Percentiles rank a stretch among this genome's conserved stretches.
Conservation (phyloP, 148 eudicot genomes). For the Nyssa sinensis region DNA sequence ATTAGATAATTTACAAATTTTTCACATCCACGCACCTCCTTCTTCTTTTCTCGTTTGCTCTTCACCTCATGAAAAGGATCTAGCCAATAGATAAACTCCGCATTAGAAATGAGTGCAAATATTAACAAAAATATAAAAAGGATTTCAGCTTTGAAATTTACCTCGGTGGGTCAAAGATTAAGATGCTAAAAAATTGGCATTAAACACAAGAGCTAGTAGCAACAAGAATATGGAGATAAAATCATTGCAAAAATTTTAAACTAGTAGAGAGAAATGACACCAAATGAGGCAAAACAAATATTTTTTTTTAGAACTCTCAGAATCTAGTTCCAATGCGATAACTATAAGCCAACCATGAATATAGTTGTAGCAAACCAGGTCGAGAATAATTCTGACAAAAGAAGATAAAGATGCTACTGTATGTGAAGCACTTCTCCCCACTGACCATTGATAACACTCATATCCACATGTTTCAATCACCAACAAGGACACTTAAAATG, state of each 20-base stretch:
- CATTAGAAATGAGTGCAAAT: slow-evolving; percentile 32
- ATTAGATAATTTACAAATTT: slow-evolving; percentile 10
- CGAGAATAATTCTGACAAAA: not conserved
- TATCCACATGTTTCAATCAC: not conserved
- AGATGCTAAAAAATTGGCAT: not conserved
- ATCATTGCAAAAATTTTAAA: not conserved
- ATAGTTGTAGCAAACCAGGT: not conserved
- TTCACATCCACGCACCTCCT: slow-evolving; percentile 70
- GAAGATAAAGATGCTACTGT: not conserved
- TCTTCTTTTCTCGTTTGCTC: slow-evolving; percentile 99
- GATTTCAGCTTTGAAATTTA: not conserved
- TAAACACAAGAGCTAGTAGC: not conserved
- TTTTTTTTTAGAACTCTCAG: not conserved
- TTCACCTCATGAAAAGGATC: slow-evolving; percentile 98
- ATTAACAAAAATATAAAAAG: slow-evolving; percentile 4
- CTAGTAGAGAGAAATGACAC: not conserved
- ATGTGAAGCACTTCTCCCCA: not conserved
- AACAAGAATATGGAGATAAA: not conserved
- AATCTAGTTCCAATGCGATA: not conserved
- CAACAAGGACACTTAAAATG: not conserved
- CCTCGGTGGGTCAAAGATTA: not conserved
- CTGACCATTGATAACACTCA: not conserved
- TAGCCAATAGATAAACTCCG: slow-evolving; percentile 38
- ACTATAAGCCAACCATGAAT: not conserved
- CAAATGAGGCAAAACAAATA: not conserved